Evolutionary conservation across 768 basidiomycete species (phyloP), one percentile per base, ranked within the genome.

Genomic region (Zangia roseola): DNA sequence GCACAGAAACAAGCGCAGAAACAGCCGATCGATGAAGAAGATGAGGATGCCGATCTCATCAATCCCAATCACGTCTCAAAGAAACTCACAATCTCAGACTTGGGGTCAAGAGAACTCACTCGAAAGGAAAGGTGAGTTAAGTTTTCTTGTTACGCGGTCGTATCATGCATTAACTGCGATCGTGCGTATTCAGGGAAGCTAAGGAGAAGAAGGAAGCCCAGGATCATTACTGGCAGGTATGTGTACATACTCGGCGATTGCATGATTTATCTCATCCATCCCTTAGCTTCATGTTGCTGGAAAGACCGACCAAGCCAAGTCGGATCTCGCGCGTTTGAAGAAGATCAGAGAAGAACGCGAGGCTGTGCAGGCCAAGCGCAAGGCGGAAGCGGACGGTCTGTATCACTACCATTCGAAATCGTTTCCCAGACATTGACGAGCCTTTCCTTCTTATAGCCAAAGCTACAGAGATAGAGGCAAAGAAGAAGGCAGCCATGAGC

Each of bases 161-260:
- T 43, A 0, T 13, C 23, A 16, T 28, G 26, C 6, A 23, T 40
- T 49, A 14, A 49, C 25, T 10, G 13, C 30, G 17, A 24, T 34
- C 9, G 19, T 26, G 13, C 20, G 8, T 23, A 1, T 47, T 25
- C 53, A 94, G 94, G 55, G 94, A 97, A 63, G 85, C 84, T 62
- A 93, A 94, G 64, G 92, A 94, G 69, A 94, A 93, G 73, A 79
- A 88, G 59, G 92, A 93, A 1, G 90, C 92, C 2, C 82, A 90
- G 63, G 91, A 92, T 23, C 74, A 79, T 21, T 95, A 95, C 67
- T 85, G 85, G 84, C 91, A 94, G 80, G 87, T 89, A 23, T 1
- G 73, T 54, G 13, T 10, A 12, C 12, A 21, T 14, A 21, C 31
- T 61, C 19, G 19, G 3, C 2, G 12, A 44, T 49, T 43, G 26